A percentile compares a stretch with the other conserved stretches of the same genome.
These are phyloP conservation scores for Vaccinium myrtillus DNA, from an alignment of 148 eudicot genomes.

Conservation along the genomic window DNA sequence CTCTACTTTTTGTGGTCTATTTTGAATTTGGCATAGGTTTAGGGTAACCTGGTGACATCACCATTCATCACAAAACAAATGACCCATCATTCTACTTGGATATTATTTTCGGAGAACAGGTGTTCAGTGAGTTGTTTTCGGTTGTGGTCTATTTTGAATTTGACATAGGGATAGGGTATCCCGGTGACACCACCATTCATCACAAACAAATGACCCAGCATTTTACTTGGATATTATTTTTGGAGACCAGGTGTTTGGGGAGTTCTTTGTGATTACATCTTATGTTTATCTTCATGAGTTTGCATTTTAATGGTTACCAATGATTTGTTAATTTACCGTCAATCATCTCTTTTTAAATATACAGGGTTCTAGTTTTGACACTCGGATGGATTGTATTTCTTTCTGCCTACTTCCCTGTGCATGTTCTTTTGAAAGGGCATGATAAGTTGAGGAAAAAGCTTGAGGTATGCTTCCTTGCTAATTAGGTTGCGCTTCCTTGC, in stretches of 20 bases:
- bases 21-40: not conserved
- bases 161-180: not conserved
- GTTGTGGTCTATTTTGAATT: not conserved
- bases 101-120: not conserved
- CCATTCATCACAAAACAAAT: not conserved
- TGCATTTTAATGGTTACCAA: not conserved
- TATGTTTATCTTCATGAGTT: not conserved
- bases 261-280: not conserved
- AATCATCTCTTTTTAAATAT: conserved; percentile 19
- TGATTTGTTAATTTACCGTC: not conserved
- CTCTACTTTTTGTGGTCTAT: not conserved
- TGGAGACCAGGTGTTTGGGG: not conserved
- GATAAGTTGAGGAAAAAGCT: conserved; percentile 82
- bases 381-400: conserved; percentile 97
- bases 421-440: conserved; percentile 77
- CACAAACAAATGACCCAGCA: not conserved
- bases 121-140: not conserved
- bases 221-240: not conserved
- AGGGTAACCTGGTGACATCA: not conserved
- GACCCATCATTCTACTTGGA: not conserved
- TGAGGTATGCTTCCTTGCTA: conserved; percentile 56
- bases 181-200: not conserved
- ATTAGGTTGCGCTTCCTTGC: not conserved
- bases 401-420: conserved; percentile 86
- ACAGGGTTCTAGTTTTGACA: conserved; percentile 77